Percentiles rank a stretch among this genome's conserved stretches.
Conservation (phyloP, 805 yeast genomes). For the Deakozyma indianensis region DNA sequence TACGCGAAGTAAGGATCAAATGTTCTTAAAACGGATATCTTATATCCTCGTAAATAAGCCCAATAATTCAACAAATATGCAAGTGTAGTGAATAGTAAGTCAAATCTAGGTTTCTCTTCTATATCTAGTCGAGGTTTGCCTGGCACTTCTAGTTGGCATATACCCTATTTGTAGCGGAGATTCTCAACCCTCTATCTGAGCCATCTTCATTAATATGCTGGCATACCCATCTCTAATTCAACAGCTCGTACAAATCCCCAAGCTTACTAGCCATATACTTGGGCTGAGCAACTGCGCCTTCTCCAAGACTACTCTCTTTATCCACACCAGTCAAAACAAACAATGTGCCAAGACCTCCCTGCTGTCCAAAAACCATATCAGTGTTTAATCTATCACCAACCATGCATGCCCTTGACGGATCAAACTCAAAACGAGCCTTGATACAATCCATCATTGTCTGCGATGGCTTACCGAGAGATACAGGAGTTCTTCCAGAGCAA, state of each 20-base stretch:
- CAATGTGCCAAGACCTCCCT: conserved; percentile 76
- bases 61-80: too few relatives aligned
- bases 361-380: conserved; percentile 82
- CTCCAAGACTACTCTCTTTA: conserved; percentile 45
- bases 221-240: too few relatives aligned
- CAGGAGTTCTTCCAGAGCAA: conserved; percentile 72
- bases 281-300: conserved; percentile 34
- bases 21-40: too few relatives aligned
- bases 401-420: conserved; percentile 58
- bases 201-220: too few relatives aligned
- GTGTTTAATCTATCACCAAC: conserved; percentile 92
- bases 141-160: too few relatives aligned
- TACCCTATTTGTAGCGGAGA: too few relatives aligned
- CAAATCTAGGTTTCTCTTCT: too few relatives aligned
- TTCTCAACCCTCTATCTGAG: too few relatives aligned
- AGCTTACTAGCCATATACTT: conserved; percentile 53
- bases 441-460: conserved; percentile 84
- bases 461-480: conserved; percentile 80
- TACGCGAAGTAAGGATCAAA: too few relatives aligned
- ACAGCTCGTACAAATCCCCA: conserved; percentile 59
- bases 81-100: too few relatives aligned
- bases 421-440: conserved; percentile 44
- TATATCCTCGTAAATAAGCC: too few relatives aligned
- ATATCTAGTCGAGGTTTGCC: too few relatives aligned
- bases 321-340: conserved; percentile 89